Base-by-base conservation (phyloP, 2,329 filamentous ascomycete species). In the Sordariomycetes sp. region DNA sequence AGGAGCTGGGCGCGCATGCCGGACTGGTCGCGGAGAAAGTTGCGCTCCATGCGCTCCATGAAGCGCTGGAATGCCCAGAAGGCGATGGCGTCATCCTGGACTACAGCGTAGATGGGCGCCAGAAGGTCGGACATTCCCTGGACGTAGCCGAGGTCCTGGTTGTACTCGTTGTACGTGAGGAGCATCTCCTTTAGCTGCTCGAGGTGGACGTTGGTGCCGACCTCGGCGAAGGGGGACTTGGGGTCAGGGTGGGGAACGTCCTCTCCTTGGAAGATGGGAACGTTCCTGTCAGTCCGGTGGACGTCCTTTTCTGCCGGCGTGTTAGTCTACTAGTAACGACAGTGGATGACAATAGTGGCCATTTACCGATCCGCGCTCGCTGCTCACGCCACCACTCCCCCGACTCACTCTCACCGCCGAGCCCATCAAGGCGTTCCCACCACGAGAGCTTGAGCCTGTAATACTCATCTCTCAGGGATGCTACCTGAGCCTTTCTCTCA, bases 101-200 rank as follows among this genome's bases (percentile, higher is more conserved):
- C 86, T 24, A 99, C 90, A 3, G 94, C 94, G 66, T 99, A 99
- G 60, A 99, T 90, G 1, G 94, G 94, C 0, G 94, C 90, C 10
- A 99, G 81, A 1, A 99, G 81, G 70, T 99, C 94, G 13, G 90
- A 96, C 94, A 99, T 99, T 60, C 94, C 94, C 74, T 99, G 94
- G 1, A 99, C 94, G 67, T 99, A 99, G 54, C 95, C 94, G 2
- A 99, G 80, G 59, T 94, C 89, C 59, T 85, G 88, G 73, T 99
- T 99, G 72, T 95, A 95, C 72, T 99, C 94, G 68, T 99, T 97
- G 70, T 99, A 99, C 0, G 94, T 97, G 20, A 99, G 79, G 0
- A 99, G 84, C 89, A 99, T 95, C 68, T 99, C 94, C 73, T 99
- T 99, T 82, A 99, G 89, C 74, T 99, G 94, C 71, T 99, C 94